Evolutionary conservation across 345 rosid species (phyloP).

Genomic region (Cardamine chenopodiifolia): DNA sequence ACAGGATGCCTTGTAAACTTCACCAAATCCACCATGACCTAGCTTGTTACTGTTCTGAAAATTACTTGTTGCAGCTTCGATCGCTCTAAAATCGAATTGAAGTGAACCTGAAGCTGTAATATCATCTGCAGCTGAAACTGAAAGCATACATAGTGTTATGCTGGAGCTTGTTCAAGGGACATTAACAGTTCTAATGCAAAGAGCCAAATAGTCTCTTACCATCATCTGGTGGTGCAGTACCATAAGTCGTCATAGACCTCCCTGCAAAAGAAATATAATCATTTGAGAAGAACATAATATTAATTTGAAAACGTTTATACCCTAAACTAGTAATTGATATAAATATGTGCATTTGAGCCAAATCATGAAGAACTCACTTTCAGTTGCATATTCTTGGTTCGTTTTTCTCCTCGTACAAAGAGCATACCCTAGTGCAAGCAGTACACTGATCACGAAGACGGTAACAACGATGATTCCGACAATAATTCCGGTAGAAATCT

Average conservation of each 20-base stretch:
- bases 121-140: conserved; percentile 46
- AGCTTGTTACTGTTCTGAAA: conserved; percentile 51
- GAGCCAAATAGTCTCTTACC: conserved; percentile 24
- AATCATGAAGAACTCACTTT: conserved; percentile 20
- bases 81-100: conserved; percentile 44
- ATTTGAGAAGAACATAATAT: conserved; percentile 26
- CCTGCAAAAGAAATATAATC: conserved; percentile 34
- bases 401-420: neutral
- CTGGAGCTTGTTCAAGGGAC: neutral
- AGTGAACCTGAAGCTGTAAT: conserved; percentile 43
- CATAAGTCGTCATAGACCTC: conserved; percentile 33
- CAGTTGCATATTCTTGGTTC: neutral
- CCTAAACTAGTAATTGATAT: neutral
- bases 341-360: conserved; percentile 13
- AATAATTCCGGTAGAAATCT: neutral
- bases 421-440: conserved; percentile 4
- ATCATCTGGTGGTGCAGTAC: conserved; percentile 20
- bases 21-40: conserved; percentile 73
- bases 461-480: neutral
- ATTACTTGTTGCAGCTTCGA: conserved; percentile 48
- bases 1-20: conserved; percentile 54
- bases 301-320: neutral
- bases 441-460: neutral
- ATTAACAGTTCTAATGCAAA: neutral
- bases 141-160: conserved; percentile 7